These are phyloP conservation scores for Actinomortierella ambigua DNA, from an alignment of 371 early-diverging fungal genomes.

Conservation along the genomic window DNA sequence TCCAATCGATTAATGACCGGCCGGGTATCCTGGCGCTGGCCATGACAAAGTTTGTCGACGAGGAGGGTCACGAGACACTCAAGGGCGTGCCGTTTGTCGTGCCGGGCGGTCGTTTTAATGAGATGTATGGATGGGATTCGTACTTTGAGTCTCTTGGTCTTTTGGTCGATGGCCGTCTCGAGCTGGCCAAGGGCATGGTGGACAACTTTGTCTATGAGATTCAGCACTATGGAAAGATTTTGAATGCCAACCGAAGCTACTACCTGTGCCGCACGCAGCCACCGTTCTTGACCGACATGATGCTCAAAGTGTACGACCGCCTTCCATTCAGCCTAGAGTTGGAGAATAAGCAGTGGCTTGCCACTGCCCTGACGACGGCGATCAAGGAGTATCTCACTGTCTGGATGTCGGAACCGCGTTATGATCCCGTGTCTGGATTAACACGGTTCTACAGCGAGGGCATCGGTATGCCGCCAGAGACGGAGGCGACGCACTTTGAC, in stretches of 20 bases:
- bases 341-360: slow-evolving; percentile 79
- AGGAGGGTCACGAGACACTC: slow-evolving; percentile 57
- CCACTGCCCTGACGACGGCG: slow-evolving; percentile 73
- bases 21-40: slow-evolving; percentile 93
- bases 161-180: slow-evolving; percentile 80
- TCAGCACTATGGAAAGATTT: slow-evolving; percentile 95
- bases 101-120: slow-evolving; percentile 98
- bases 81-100: slow-evolving; percentile 93
- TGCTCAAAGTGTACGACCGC: slow-evolving; percentile 75
- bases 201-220: slow-evolving; percentile 97
- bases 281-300: slow-evolving; percentile 97
- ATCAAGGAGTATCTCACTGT: slow-evolving; percentile 93
- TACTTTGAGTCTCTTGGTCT: slow-evolving; percentile 95
- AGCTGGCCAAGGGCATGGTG: slow-evolving; percentile 92
- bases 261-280: slow-evolving; percentile 97
- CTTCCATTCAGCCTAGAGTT: slow-evolving; percentile 55
- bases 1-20: slow-evolving; percentile 84
- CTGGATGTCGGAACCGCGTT: slow-evolving; percentile 87
- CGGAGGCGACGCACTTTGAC: slow-evolving; percentile 93
- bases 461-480: slow-evolving; percentile 96
- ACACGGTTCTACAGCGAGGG: slow-evolving; percentile 89
- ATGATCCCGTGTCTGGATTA: slow-evolving; percentile 79
- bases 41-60: slow-evolving; percentile 64
- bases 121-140: slow-evolving; percentile 99
- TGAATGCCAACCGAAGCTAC: slow-evolving; percentile 97